phyloP scores from a whole-genome alignment of 148 eudicot species.

The Heliosperma pusillum region DNA sequence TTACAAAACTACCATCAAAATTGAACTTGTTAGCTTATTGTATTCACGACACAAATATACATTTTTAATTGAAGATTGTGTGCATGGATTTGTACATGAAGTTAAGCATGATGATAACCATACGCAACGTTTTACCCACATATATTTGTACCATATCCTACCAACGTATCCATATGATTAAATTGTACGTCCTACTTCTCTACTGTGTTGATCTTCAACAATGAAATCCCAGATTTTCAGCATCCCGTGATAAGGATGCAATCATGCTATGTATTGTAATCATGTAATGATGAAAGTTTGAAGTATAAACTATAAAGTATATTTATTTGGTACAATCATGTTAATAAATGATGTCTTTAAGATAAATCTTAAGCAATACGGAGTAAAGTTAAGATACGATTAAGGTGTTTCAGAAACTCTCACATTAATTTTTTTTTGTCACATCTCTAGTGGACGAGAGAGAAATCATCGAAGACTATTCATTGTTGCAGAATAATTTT shows the following conservation, averaged over 20 bases:
- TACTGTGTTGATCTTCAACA: not conserved
- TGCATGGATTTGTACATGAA: slow-evolving; percentile 1
- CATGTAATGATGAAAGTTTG: not conserved
- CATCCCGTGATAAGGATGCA: slow-evolving; percentile 6
- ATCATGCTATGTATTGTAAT: slow-evolving; percentile 6
- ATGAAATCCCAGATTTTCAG: slow-evolving; percentile 17
- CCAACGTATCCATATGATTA: not conserved
- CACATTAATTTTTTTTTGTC: too few relatives aligned
- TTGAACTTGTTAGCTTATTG: not conserved
- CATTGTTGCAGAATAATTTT: too few relatives aligned
- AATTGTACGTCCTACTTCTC: slow-evolving; percentile 1
- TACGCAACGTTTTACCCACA: slow-evolving; percentile 7
- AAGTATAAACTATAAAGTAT: not conserved
- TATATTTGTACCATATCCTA: slow-evolving; percentile 3
- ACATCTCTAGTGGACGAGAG: too few relatives aligned
- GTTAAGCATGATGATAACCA: not conserved
- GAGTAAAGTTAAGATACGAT: too few relatives aligned
- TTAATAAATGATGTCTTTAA: too few relatives aligned
- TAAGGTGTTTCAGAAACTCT: too few relatives aligned
- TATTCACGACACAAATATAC: too few relatives aligned
- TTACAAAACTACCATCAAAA: too few relatives aligned
- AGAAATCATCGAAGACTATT: too few relatives aligned
- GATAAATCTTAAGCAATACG: too few relatives aligned
- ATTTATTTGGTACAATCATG: too few relatives aligned
- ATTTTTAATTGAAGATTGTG: not conserved